phyloP scores from a whole-genome alignment of 768 basidiomycete species.

The Hortiboletus flavorubellus region DNA sequence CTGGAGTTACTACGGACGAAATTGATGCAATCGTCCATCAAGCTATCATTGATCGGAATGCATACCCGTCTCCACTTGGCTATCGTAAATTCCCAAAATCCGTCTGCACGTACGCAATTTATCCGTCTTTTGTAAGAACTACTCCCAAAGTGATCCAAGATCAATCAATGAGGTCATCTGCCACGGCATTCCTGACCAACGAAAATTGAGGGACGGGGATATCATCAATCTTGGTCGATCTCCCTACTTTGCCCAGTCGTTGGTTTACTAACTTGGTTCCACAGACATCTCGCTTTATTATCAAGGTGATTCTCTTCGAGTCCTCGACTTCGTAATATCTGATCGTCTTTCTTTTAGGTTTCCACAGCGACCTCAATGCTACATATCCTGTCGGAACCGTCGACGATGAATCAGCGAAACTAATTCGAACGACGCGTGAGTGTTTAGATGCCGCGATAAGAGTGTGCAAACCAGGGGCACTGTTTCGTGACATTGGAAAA shows the following conservation, averaged over 20 bases:
- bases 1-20: conserved; percentile 96
- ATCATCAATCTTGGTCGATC: conserved; percentile 87
- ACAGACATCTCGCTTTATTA: conserved; percentile 79
- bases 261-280: conserved; percentile 14
- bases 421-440: conserved; percentile 80
- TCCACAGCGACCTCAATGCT: conserved; percentile 89
- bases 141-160: conserved; percentile 35
- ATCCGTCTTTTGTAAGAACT: background rate
- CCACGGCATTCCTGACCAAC: conserved; percentile 91
- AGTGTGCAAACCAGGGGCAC: conserved; percentile 87
- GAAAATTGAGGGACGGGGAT: conserved; percentile 85
- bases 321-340: background rate
- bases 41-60: conserved; percentile 83
- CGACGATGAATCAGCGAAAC: conserved; percentile 76
- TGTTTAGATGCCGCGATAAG: conserved; percentile 88
- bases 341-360: conserved; percentile 46
- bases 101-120: conserved; percentile 78
- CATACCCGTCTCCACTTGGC: conserved; percentile 92
- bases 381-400: conserved; percentile 89
- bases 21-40: conserved; percentile 92
- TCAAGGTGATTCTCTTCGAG: conserved; percentile 47
- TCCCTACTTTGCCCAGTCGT: conserved; percentile 5
- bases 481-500: conserved; percentile 87
- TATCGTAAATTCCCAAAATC: conserved; percentile 94
- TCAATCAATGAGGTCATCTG: conserved; percentile 96